Evolutionary conservation across 2,329 filamentous ascomycete genomes (phyloP), one percentile per base, ranked within the genome.

Genomic region (Aspergillus udagawae): DNA sequence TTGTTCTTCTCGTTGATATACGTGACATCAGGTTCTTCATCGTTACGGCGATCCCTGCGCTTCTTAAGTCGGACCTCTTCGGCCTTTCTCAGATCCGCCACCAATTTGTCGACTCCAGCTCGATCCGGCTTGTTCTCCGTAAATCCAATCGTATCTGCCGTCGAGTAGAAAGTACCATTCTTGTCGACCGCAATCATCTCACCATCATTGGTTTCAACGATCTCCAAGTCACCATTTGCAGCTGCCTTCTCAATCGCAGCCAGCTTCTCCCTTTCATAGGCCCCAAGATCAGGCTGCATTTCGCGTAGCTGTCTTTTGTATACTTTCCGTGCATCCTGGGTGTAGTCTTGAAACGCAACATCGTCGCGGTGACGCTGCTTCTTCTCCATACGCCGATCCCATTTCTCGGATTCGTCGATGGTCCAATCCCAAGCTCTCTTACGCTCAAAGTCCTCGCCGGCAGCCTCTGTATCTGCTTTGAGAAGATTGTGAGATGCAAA

Each of bases 1-100:
- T 97, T 97, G 82, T 99, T 99, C 88, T 99, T 97, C 78, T 97
- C 92, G 78, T 99, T 99, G 84, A 99, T 99, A 77, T 96, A 97
- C 7, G 93, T 97, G 67, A 97, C 90, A 75, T 99, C 94, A 28
- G 86, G 88, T 50, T 92, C 90, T 62, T 96, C 92, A 57, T 92
- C 91, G 61, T 87, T 88, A 72, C 87, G 84, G 72, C 92, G 83
- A 63, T 95, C 91, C 72, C 85, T 87, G 67, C 92, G 83, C 80
- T 95, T 95, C 83, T 92, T 95, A 69, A 96, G 71, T 52, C 92
- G 82, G 53, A 86, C 83, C 67, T 95, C 92, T 76, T 99, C 94
- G 1, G 92, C 91, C 79, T 93, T 92, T 70, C 86, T 84, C 69
- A 97, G 78, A 72, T 97, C 92, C 17, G 83, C 84, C 3, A 99